These are phyloP conservation scores for Mycena haematopus DNA, from an alignment of 768 basidiomycete genomes.

Conservation along the genomic window DNA sequence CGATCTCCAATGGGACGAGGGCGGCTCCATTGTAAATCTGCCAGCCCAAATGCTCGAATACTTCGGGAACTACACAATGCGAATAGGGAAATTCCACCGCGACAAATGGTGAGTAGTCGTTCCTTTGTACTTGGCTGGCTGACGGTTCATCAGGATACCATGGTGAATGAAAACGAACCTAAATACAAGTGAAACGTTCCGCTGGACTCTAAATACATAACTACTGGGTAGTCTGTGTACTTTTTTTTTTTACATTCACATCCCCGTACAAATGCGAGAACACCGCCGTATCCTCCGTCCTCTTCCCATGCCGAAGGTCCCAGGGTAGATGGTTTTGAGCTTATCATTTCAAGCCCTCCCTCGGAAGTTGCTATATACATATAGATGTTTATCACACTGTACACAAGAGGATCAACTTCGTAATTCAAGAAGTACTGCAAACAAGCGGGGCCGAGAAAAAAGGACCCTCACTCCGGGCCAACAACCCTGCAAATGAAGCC, in stretches of 20 bases:
- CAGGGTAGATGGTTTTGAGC: too few relatives aligned
- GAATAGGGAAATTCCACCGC: constrained; percentile 10
- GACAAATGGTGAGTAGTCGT: constrained; percentile 1
- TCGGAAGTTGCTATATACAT: too few relatives aligned
- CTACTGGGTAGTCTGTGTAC: constrained; percentile 35
- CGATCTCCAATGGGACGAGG: constrained; percentile 18
- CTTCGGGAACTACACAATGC: constrained; percentile 5
- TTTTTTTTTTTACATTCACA: constrained; percentile 29
- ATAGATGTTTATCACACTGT: too few relatives aligned
- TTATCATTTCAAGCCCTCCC: too few relatives aligned
- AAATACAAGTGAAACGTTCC: too few relatives aligned
- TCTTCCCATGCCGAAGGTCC: constrained; percentile 35
- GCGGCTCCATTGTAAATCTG: neutral
- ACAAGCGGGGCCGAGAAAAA: too few relatives aligned
- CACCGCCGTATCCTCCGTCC: constrained; percentile 33
- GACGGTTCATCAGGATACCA: neutral
- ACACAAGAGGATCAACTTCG: too few relatives aligned
- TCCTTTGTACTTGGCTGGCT: neutral
- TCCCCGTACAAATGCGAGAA: constrained; percentile 31
- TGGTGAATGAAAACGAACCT: too few relatives aligned
- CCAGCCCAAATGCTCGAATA: neutral
- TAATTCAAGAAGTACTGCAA: too few relatives aligned
- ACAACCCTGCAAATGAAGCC: constrained; percentile 15
- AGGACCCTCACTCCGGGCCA: constrained; percentile 1
- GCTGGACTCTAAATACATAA: constrained; percentile 24